Conservation (phyloP, 371 early-diverging fungal species). For the Zancudomyces culisetae region DNA sequence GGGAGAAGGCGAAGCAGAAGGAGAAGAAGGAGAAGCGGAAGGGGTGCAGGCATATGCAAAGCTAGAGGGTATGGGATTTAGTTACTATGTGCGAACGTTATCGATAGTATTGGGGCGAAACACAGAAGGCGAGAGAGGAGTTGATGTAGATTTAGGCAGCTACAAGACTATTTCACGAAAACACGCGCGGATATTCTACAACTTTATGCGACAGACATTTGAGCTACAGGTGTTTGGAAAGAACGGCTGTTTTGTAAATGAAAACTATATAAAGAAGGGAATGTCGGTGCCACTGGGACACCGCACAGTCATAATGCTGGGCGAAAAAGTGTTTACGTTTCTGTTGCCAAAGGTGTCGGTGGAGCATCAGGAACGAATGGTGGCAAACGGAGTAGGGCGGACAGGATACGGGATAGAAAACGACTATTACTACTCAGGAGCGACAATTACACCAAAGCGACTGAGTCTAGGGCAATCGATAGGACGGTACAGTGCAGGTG, state of each 20-base stretch:
- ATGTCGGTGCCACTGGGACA: slow-evolving; percentile 49
- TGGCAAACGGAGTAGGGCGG: neutral
- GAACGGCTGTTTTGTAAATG: slow-evolving; percentile 71
- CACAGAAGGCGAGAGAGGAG: slow-evolving; percentile 30
- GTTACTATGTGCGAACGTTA: slow-evolving; percentile 60
- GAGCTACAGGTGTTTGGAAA: slow-evolving; percentile 69
- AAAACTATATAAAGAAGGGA: slow-evolving; percentile 45
- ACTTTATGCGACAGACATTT: slow-evolving; percentile 52
- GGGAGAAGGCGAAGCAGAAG: neutral
- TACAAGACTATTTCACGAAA: slow-evolving; percentile 65
- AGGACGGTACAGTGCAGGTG: neutral
- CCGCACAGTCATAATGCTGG: slow-evolving; percentile 55
- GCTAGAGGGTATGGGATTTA: slow-evolving; percentile 60
- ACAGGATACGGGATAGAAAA: neutral
- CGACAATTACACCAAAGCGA: neutral
- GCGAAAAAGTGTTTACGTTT: slow-evolving; percentile 56
- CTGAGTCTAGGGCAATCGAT: neutral
- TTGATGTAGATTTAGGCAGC: slow-evolving; percentile 63
- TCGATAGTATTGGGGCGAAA: slow-evolving; percentile 56
- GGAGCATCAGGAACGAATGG: neutral
- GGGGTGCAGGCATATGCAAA: slow-evolving; percentile 72
- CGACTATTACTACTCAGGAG: neutral
- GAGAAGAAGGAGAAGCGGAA: neutral
- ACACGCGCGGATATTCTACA: slow-evolving; percentile 71
- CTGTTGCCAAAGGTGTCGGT: slow-evolving; percentile 25